A percentile compares a stretch with the other conserved stretches of the same genome.
phyloP scores from a whole-genome alignment of 2,329 filamentous ascomycete species.

The Ophiostoma sp. region DNA sequence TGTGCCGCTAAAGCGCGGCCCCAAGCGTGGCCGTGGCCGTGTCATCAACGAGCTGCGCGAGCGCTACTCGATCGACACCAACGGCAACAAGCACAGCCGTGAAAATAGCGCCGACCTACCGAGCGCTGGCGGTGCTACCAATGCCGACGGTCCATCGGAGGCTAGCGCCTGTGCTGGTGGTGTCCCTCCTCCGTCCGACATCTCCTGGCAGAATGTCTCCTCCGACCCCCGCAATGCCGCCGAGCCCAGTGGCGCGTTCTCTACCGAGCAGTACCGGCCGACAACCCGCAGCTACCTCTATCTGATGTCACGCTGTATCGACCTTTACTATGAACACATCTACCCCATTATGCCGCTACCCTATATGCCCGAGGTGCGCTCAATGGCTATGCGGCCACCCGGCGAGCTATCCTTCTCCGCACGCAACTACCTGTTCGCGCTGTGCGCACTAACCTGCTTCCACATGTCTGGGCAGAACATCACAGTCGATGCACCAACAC shows the following conservation, averaged over 20 bases:
- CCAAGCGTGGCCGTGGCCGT: conserved; percentile 56
- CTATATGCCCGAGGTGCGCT: conserved; percentile 50
- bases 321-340: conserved; percentile 57
- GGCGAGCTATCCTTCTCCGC: conserved; percentile 35
- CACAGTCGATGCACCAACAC: conserved; percentile 35
- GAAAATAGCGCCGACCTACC: conserved; percentile 34
- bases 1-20: conserved; percentile 58
- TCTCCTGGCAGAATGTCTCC: conserved; percentile 32
- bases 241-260: conserved; percentile 38
- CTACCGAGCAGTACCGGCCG: conserved; percentile 41
- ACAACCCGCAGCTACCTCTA: conserved; percentile 40
- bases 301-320: conserved; percentile 50
- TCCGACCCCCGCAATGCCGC: conserved; percentile 32
- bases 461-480: conserved; percentile 45
- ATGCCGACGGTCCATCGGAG: conserved; percentile 16
- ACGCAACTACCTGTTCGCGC: conserved; percentile 48
- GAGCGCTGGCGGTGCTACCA: background rate
- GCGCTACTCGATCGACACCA: conserved; percentile 37
- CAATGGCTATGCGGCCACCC: conserved; percentile 42
- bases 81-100: conserved; percentile 37
- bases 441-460: conserved; percentile 51
- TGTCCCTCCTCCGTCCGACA: conserved; percentile 24
- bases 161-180: background rate
- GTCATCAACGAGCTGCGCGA: conserved; percentile 56
- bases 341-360: conserved; percentile 61